Evolutionary conservation across 2,329 filamentous ascomycete genomes (phyloP), one percentile per base, ranked within the genome.

Genomic region (Amauroascus verrucosus): DNA sequence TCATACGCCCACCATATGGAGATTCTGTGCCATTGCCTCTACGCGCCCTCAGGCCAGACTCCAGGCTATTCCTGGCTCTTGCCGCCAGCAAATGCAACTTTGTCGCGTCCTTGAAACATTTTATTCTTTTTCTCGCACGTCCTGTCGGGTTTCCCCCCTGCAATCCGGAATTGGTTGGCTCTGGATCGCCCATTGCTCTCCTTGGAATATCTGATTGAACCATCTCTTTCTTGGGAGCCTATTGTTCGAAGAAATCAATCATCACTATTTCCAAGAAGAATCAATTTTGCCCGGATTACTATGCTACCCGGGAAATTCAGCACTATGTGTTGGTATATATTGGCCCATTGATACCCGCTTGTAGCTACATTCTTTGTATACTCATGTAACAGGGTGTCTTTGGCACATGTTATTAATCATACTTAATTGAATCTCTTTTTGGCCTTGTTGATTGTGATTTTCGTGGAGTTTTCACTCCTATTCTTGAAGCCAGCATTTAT

Each of bases 111-210:
- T 38, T 52, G 50, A 52, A 52, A 52, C 50, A 24, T 33, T 2
- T 13, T 11, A 14, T 16, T 32, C 48, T n/a, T 33, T 24, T 22
- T 24, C 38, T 26, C 13, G 18, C 41, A 38, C 32, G 7, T 30
- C 28, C 41, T 28, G 50, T 46, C 41, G 30, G 50, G 14, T 6
- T 18, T 7, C 2, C 22, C 9, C 1, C 26, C 6, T n/a, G 41
- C 18, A 20, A 13, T 14, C 16, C 22, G 38, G 16, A 40, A 38
- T 52, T 14, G 50, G 43, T 52, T 52, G 50, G 50, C 50, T 52
- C 30, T 38, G 41, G 32, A 20, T 38, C 22, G 7, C 35, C 20
- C n/a, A 46, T 46, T 46, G 32, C 24, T 38, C 30, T 3, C n/a
- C 24, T 26, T 14, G 20, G 20, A 8, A 24, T 38, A n/a, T 37